Conservation (phyloP, 2,329 filamentous ascomycete genomes). For the Mollisiaceae sp. region DNA sequence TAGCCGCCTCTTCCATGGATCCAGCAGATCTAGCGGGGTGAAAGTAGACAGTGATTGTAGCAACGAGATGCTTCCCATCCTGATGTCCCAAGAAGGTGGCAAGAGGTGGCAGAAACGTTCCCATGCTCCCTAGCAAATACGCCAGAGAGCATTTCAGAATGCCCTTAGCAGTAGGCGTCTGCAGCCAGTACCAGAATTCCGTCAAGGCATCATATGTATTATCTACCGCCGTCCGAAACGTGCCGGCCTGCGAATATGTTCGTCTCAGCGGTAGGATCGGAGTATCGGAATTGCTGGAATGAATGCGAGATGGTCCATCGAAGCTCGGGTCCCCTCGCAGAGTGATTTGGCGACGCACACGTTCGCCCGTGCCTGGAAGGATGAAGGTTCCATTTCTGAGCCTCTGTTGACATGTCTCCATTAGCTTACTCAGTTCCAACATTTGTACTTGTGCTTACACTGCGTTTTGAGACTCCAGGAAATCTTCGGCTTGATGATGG, state of each 20-base stretch:
- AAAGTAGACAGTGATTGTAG: slow-evolving; percentile 93
- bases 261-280: slow-evolving; percentile 28
- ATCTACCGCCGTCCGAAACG: slow-evolving; percentile 41
- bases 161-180: slow-evolving; percentile 75
- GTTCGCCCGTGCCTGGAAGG: slow-evolving; percentile 83
- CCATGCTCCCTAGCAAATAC: slow-evolving; percentile 84
- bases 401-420: slow-evolving; percentile 54
- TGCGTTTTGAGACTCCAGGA: slow-evolving; percentile 33
- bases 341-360: slow-evolving; percentile 79
- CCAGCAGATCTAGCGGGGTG: slow-evolving; percentile 86
- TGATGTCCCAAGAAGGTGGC: slow-evolving; percentile 77
- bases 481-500: slow-evolving; percentile 33
- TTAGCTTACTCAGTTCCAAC: slow-evolving; percentile 15
- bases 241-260: slow-evolving; percentile 38
- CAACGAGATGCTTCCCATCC: slow-evolving; percentile 92
- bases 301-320: slow-evolving; percentile 26
- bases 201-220: slow-evolving; percentile 45
- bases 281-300: slow-evolving; percentile 22
- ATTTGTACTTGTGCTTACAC: slow-evolving; percentile 31
- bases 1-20: slow-evolving; percentile 85
- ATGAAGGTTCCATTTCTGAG: slow-evolving; percentile 87
- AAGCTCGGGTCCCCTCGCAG: slow-evolving; percentile 60
- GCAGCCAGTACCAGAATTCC: slow-evolving; percentile 62
- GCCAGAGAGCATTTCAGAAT: slow-evolving; percentile 92
- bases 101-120: slow-evolving; percentile 79